Percentiles rank a stretch among this genome's conserved stretches.
Evolutionary conservation across 805 yeast genomes (phyloP).

Genomic region (Candida cerambycidarum): DNA sequence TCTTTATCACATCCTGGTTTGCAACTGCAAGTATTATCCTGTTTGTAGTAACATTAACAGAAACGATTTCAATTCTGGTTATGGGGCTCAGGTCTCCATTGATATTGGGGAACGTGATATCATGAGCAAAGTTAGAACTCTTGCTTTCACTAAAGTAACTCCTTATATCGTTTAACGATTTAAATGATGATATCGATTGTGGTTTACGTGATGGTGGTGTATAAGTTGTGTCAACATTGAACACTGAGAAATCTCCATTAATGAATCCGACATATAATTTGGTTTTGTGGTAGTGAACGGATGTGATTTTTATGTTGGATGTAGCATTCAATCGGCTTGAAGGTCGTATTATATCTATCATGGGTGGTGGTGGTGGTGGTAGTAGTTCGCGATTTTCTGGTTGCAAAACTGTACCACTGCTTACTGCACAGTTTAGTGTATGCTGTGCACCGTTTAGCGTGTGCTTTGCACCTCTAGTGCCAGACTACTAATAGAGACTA

Average conservation of each 20-base stretch:
- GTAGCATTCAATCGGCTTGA: slow-evolving; percentile 33
- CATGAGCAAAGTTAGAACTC: slow-evolving; percentile 17
- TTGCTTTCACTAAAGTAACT: slow-evolving; percentile 13
- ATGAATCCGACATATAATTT: slow-evolving; percentile 31
- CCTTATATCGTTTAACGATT: slow-evolving; percentile 26
- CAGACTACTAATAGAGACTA: no score
- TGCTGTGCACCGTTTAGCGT: no score
- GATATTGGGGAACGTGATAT: slow-evolving; percentile 19
- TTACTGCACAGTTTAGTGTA: background rate
- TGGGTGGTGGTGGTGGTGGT: no score
- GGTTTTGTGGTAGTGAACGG: slow-evolving; percentile 20
- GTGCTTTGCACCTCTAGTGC: no score
- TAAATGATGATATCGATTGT: slow-evolving; percentile 19
- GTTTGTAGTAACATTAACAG: slow-evolving; percentile 12
- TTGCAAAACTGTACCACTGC: no score
- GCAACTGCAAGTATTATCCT: slow-evolving; percentile 27
- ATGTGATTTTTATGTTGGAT: slow-evolving; percentile 20
- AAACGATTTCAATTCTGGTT: slow-evolving; percentile 12
- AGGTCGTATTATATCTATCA: slow-evolving; percentile 43
- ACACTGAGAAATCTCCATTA: slow-evolving; percentile 36
- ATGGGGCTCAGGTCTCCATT: slow-evolving; percentile 15
- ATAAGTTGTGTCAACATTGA: slow-evolving; percentile 17
- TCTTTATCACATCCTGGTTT: slow-evolving; percentile 22
- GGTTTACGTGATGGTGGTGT: slow-evolving; percentile 11
- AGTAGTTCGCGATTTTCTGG: no score